Evolutionary conservation across 495 filamentous ascomycete genomes (phyloP), one percentile per base, ranked within the genome.

Genomic region (Daldinia childiae): DNA sequence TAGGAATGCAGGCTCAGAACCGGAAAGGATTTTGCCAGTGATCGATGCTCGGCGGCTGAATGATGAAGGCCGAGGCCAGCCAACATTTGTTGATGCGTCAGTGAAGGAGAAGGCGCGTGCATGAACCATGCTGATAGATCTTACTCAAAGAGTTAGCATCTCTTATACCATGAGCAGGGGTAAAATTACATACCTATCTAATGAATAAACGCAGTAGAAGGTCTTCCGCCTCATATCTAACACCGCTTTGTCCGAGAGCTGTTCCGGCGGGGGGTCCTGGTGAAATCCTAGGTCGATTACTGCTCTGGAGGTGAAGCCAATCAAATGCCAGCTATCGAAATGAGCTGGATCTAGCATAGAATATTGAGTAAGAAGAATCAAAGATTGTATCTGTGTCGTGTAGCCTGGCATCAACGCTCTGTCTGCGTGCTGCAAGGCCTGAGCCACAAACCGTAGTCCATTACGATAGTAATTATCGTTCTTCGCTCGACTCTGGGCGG

Each of bases 261-360:
- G 82, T 62, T 89, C 88, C 45, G 87, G 82, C n/a, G 91, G 87
- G 0, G 92, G 91, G 62, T 97, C 93, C 77, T 97, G 93, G 76
- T 97, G 95, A 50, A 95, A 85, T 2, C 95, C 95, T 21, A 97
- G 81, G 81, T 98, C 95, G 34, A 97, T 85, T 74, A 93, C 90
- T 21, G 91, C 92, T 57, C 94, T 87, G 43, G 90, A 91, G 15
- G 93, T 93, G 75, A 94, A 92, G 27, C 94, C 95, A 58, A 97
- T 90, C 58, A 97, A 78, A 64, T 93, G 92, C 93, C 95, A 97
- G 73, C 89, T 91, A 63, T 95, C 92, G 76, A 97, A 96, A 76
- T 94, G 93, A 39, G 87, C 85, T 14, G 94, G 94, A 74, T 97
- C 93, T 32, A 96, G 83, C 79, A 94, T 90, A 5, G 93, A 89